Base-by-base conservation (phyloP, 2,329 filamentous ascomycete species). In the Rugonectria rugulosa region DNA sequence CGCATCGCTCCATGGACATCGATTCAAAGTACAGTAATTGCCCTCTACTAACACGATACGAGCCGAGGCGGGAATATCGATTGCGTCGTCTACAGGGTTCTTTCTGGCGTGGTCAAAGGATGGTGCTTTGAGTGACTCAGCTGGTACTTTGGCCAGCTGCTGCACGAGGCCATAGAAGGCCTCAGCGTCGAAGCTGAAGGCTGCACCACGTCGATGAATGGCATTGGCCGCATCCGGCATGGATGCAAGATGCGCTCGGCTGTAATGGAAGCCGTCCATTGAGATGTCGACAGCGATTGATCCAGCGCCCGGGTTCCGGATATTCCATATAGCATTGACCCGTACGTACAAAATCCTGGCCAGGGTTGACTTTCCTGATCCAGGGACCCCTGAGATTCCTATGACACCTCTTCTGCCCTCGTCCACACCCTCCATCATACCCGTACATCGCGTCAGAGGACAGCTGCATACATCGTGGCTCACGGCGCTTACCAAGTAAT, bases 261-360 rank as follows among this genome's bases (percentile, higher is more conserved):
- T 10, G 20, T 41, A 38, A n/a, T 52, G 48, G 29, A 36, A 44
- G 5, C 48, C 48, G n/a, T 52, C 48, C 38, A 52, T 52, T 3
- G 48, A 38, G 34, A 38, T n/a, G 20, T 48, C 21, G 12, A 48
- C 19, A 7, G 45, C 34, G 14, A 48, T 12, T 3, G 17, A 15
- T 23, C n/a, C 34, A 17, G 29, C 17, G 34, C n/a, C 32, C 12
- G 21, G 6, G 29, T 11, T n/a, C 10, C 31, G 14, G 12, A 21
- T 14, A 14, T 47, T 36, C 32, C 32, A 19, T 2, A 37, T 14
- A 3, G 17, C 21, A n/a, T 47, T 47, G 3, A 47, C 27, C 10
- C 21, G 14, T 5, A 19, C 21, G 9, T 8, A 20, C 3, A 47
- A 20, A 2, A 24, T 26, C 5, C 6, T 24, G 3, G 44, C 44